These are phyloP conservation scores for Tetrahymena thermophila DNA, from an alignment of 73 alveolate genomes.

Conservation along the genomic window DNA sequence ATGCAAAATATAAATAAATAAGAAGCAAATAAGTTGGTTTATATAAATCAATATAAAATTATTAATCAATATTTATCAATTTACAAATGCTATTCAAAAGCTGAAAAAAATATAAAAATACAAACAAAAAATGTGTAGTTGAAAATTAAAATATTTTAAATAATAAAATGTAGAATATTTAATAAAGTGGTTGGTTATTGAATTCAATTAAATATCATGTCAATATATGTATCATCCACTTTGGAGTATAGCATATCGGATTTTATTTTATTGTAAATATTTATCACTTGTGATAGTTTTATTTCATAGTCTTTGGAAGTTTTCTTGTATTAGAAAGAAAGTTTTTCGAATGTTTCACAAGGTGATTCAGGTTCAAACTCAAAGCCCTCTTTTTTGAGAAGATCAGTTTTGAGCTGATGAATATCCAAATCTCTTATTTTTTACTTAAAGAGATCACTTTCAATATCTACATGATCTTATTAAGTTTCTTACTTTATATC, in stretches of 20 bases:
- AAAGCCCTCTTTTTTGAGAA: background rate
- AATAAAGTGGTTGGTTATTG: too few species aligned
- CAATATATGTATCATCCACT: background rate
- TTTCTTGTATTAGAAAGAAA: background rate
- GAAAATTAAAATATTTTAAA: too few species aligned
- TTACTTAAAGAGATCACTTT: background rate
- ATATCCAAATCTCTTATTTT: background rate
- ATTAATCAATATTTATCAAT: too few species aligned
- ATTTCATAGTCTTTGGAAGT: background rate
- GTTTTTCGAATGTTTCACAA: background rate
- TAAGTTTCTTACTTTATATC: background rate
- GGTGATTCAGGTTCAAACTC: background rate
- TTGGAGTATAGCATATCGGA: background rate
- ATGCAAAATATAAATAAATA: too few species aligned
- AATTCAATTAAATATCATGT: background rate
- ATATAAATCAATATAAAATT: too few species aligned
- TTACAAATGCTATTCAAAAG: too few species aligned
- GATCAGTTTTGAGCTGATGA: background rate
- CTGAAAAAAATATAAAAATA: too few species aligned
- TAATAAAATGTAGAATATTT: too few species aligned
- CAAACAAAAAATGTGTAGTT: too few species aligned
- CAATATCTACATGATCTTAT: background rate
- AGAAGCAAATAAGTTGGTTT: too few species aligned
- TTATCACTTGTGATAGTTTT: background rate
- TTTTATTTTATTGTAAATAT: background rate